Conservation (phyloP, 1,284 basidiomycete genomes). For the Ustilago xerochloae region DNA sequence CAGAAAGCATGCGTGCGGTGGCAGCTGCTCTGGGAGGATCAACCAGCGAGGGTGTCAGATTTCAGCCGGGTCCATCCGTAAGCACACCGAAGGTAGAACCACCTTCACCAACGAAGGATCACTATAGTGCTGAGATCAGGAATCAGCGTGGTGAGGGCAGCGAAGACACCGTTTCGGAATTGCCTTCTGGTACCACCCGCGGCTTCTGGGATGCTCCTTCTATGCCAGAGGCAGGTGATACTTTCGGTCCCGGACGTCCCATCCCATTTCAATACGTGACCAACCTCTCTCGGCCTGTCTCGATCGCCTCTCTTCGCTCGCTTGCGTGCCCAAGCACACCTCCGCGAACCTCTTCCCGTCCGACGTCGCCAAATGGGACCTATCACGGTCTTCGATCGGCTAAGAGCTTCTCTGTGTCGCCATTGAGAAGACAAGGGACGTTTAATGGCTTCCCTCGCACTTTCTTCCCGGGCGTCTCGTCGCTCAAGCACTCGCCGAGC, state of each 20-base stretch:
- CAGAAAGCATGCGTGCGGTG: conserved; percentile 37
- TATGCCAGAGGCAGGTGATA: not conserved
- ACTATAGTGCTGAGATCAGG: conserved; percentile 17
- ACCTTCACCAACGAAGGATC: conserved; percentile 14
- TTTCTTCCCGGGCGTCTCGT: conserved; percentile 15
- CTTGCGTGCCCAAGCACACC: conserved; percentile 34
- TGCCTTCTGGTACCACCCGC: not conserved
- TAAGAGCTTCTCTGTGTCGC: conserved; percentile 27
- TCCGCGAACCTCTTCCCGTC: conserved; percentile 31
- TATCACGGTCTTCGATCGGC: conserved; percentile 12
- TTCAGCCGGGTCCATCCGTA: conserved; percentile 26
- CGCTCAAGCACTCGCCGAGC: conserved; percentile 19
- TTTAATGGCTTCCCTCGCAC: conserved; percentile 37
- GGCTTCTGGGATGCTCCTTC: conserved; percentile 14
- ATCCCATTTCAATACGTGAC: conserved; percentile 45
- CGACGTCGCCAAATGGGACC: conserved; percentile 20
- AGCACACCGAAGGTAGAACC: conserved; percentile 33
- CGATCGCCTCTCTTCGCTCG: conserved; percentile 36
- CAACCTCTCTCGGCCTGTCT: conserved; percentile 32
- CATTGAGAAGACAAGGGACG: conserved; percentile 26
- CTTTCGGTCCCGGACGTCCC: conserved; percentile 1
- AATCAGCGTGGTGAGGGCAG: conserved; percentile 8
- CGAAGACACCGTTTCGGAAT: conserved; percentile 26
- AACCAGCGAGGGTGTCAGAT: conserved; percentile 7
- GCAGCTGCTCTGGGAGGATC: conserved; percentile 30